phyloP scores from a whole-genome alignment of 305 asterid genomes.

The Lippia alba region DNA sequence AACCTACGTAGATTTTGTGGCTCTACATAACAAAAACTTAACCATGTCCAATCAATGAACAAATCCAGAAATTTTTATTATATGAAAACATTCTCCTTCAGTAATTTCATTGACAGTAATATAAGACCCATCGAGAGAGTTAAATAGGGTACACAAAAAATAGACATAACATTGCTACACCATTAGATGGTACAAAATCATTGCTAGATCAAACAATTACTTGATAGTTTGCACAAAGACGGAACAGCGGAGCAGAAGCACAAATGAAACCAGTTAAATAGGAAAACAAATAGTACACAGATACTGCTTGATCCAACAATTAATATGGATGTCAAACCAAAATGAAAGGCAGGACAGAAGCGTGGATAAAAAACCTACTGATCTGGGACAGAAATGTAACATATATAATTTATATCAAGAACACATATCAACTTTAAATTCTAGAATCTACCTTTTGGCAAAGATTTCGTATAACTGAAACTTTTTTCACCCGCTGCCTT shows the following conservation, averaged over 20 bases:
- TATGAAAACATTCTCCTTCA: neutral
- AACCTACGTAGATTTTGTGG: neutral
- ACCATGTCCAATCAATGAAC: slow-evolving; percentile 4
- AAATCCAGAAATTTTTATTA: neutral
- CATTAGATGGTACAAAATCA: neutral
- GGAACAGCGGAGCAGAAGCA: neutral
- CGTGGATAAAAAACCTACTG: neutral
- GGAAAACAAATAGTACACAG: too few relatives aligned
- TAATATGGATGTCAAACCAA: neutral
- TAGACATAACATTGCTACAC: neutral
- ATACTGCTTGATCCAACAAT: too few relatives aligned
- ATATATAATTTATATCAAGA: neutral
- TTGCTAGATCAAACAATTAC: neutral
- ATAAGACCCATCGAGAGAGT: neutral
- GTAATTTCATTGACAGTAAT: neutral
- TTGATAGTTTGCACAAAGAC: neutral
- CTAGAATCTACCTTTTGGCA: slow-evolving; percentile 70
- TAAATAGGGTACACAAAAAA: neutral
- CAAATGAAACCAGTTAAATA: neutral
- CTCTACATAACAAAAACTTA: slow-evolving; percentile 2
- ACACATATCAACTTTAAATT: neutral
- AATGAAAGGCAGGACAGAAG: slow-evolving; percentile 8
- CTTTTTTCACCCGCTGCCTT: slow-evolving; percentile 61
- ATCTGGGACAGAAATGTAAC: neutral
- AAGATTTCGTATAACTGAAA: slow-evolving; percentile 76